These are phyloP conservation scores for Ensete ventricosum DNA, from an alignment of 176 grass and related monocot species.

Conservation along the genomic window DNA sequence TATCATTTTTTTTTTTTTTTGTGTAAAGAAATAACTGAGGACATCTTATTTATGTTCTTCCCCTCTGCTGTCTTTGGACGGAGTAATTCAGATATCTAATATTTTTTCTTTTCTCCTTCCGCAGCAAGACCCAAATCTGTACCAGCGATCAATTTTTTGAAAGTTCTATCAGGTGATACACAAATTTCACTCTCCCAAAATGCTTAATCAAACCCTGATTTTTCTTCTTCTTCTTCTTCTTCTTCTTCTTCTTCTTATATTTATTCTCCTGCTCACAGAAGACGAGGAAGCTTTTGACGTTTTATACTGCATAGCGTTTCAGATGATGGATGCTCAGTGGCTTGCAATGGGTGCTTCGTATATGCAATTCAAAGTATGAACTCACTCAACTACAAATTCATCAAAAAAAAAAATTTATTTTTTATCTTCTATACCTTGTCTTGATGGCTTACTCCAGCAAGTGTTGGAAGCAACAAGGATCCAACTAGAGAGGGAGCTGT, in stretches of 20 bases:
- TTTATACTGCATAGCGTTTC: conserved; percentile 82
- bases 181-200: neutral
- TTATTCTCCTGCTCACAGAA: conserved; percentile 28
- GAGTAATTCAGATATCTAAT: neutral
- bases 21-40: neutral
- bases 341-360: conserved; percentile 85
- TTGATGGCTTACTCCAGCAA: conserved; percentile 25
- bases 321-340: conserved; percentile 89
- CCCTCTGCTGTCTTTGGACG: neutral
- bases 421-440: neutral
- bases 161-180: conserved; percentile 50
- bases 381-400: too few species aligned
- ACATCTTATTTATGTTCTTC: too few species aligned
- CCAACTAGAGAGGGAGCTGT: conserved; percentile 90
- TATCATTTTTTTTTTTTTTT: neutral
- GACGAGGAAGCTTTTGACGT: conserved; percentile 93
- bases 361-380: conserved; percentile 94
- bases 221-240: neutral
- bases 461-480: conserved; percentile 65
- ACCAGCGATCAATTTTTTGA: conserved; percentile 70
- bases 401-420: too few species aligned
- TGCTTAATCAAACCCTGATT: neutral
- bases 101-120: neutral
- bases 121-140: conserved; percentile 54
- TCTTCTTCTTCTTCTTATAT: too few species aligned